These are phyloP conservation scores for Diddensiella caesifluorescens DNA, from an alignment of 805 yeast species.

Conservation along the genomic window DNA sequence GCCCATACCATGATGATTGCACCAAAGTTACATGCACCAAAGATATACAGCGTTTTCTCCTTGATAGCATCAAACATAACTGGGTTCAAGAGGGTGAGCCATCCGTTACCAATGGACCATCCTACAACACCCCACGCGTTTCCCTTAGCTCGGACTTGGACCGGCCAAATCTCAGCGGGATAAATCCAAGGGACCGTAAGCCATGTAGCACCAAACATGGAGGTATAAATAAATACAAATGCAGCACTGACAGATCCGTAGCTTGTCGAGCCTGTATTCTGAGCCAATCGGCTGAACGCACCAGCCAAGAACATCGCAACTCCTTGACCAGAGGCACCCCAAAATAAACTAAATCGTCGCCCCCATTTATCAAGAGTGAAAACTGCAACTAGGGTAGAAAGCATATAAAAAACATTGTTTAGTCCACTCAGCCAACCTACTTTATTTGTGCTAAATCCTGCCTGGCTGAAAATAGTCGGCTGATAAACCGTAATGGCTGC, in stretches of 20 bases:
- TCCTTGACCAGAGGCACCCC: conserved; percentile 27
- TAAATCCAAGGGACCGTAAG: conserved; percentile 29
- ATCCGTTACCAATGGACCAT: conserved; percentile 34
- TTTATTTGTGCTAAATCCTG: conserved; percentile 33
- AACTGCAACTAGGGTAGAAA: conserved; percentile 31
- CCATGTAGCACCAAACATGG: conserved; percentile 32
- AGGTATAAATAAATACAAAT: conserved; percentile 36
- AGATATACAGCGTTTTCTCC: conserved; percentile 32
- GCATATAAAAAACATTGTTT: conserved; percentile 8
- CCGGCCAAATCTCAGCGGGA: conserved; percentile 29
- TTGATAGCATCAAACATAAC: conserved; percentile 30
- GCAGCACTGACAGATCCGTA: conserved; percentile 33
- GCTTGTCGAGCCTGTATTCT: conserved; percentile 24
- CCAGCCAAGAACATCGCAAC: conserved; percentile 42
- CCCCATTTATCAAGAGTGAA: conserved; percentile 27
- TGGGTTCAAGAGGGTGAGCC: conserved; percentile 34
- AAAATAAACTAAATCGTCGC: conserved; percentile 27
- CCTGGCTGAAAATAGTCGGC: conserved; percentile 17
- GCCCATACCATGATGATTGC: conserved; percentile 35
- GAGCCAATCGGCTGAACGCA: conserved; percentile 28
- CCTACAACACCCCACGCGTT: conserved; percentile 23
- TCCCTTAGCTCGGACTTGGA: conserved; percentile 26
- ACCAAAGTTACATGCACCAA: conserved; percentile 30
- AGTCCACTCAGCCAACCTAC: conserved; percentile 27
- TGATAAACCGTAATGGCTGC: conserved; percentile 16